phyloP scores from a whole-genome alignment of 768 basidiomycete genomes.

The Trametes gibbosa region DNA sequence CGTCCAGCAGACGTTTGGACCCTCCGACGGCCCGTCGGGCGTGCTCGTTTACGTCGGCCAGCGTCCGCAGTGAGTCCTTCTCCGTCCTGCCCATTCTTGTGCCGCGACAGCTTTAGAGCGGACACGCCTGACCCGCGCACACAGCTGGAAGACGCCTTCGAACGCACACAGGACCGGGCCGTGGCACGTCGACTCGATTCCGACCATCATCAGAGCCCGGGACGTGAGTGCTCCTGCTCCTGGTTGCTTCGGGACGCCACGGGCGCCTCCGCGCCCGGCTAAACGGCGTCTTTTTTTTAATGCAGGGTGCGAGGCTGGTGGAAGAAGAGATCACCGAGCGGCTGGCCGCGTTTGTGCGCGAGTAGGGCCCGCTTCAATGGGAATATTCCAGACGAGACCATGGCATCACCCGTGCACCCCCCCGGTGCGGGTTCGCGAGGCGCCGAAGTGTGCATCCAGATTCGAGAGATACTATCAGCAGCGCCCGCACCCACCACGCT shows the following conservation, averaged over 20 bases:
- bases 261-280: background rate
- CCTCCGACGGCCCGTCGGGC: slow-evolving; percentile 46
- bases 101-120: background rate
- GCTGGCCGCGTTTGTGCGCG: slow-evolving; percentile 18
- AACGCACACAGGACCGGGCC: slow-evolving; percentile 62
- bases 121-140: background rate
- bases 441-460: background rate
- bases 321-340: slow-evolving; percentile 36
- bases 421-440: background rate
- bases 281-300: background rate
- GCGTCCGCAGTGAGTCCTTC: slow-evolving; percentile 50
- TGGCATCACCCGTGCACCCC: background rate
- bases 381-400: background rate
- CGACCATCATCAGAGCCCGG: slow-evolving; percentile 61
- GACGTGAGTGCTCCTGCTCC: slow-evolving; percentile 42
- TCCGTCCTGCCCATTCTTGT: background rate
- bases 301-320: slow-evolving; percentile 37
- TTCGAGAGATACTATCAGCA: background rate
- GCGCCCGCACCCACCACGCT: background rate
- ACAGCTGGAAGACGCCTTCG: slow-evolving; percentile 62
- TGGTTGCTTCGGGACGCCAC: background rate
- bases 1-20: slow-evolving; percentile 49
- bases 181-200: slow-evolving; percentile 58
- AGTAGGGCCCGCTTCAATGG: background rate
- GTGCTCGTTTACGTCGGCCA: slow-evolving; percentile 70